Base-by-base conservation (phyloP, 331 rosid genomes). In the Telfairia occidentalis region DNA sequence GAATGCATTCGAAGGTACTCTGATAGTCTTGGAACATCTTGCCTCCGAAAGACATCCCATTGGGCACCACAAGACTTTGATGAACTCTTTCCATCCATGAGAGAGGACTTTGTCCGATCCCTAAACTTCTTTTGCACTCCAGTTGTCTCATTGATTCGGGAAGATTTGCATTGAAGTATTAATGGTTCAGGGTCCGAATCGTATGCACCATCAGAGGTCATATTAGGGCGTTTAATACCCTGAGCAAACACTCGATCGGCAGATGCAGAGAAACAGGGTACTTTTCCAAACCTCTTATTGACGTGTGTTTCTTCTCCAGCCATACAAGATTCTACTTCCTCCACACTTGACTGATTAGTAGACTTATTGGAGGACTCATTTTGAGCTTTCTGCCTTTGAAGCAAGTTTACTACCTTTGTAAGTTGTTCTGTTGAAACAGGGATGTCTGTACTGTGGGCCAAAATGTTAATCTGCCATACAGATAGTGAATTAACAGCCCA, bases 21-120 rank as follows among this genome's bases (percentile, higher is more conserved):
- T 64, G 85, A 61, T 78, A 92, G 96, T 83, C 83, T 92, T 2
- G 96, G 92, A 79, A 87, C 97, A 80, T 95, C 99, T 87, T 92
- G 92, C 78, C 94, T 86, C 53, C 97, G 94, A 69, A 92, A 95
- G 53, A 95, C 87, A 78, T 95, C 99, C 99, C 99, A 95, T 65
- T 80, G 91, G 24, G 92, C 93, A 74, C 87, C 78, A 74, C 82
- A 79, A 76, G 78, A 76, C 80, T 63, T 75, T 3, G 78, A 32
- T 5, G 65, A n/a, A 71, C 81, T 71, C 74, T 78, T 79, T 80
- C 76, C 74, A 64, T 58, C 78, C 50, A 54, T 30, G 66, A 72
- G 61, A 37, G 84, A 76, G 50, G 63, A 80, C 49, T 77, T 72
- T 57, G 65, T 65, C 30, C 65, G 77, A 48, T 77, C 77, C 73